phyloP scores from a whole-genome alignment of 306 rosid species.

The Cotoneaster glaucophyllus region DNA sequence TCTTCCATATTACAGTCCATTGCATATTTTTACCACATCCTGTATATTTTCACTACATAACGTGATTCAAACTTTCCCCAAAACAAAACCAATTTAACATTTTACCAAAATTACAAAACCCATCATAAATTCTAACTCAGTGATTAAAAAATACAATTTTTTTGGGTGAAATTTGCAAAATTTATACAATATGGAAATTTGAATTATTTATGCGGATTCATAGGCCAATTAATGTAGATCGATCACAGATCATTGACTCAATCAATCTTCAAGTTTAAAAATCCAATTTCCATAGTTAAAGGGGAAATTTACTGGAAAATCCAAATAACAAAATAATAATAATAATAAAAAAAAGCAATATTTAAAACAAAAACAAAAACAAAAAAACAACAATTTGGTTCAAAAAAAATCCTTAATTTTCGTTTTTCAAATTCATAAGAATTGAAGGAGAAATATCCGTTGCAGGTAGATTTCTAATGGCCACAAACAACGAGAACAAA shows the following conservation, averaged over 20 bases:
- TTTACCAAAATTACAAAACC: neutral
- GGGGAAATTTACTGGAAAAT: neutral
- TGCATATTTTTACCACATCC: neutral
- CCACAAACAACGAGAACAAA: neutral
- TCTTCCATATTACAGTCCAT: neutral
- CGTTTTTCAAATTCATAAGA: neutral
- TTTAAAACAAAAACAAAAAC: too few species aligned
- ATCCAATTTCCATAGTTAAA: neutral
- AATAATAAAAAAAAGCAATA: neutral
- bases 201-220: neutral
- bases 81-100: neutral
- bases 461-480: neutral
- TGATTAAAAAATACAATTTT: neutral
- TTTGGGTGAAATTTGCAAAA: neutral
- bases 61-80: neutral
- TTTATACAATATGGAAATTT: neutral
- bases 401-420: neutral
- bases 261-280: neutral
- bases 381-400: too few species aligned
- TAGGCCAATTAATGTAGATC: conserved; percentile 4
- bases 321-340: neutral
- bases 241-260: conserved; percentile 26
- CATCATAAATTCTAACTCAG: neutral
- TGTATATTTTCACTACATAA: neutral
- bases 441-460: neutral